These are phyloP conservation scores for Hypsizygus marmoreus DNA, from an alignment of 768 basidiomycete genomes.

Conservation along the genomic window DNA sequence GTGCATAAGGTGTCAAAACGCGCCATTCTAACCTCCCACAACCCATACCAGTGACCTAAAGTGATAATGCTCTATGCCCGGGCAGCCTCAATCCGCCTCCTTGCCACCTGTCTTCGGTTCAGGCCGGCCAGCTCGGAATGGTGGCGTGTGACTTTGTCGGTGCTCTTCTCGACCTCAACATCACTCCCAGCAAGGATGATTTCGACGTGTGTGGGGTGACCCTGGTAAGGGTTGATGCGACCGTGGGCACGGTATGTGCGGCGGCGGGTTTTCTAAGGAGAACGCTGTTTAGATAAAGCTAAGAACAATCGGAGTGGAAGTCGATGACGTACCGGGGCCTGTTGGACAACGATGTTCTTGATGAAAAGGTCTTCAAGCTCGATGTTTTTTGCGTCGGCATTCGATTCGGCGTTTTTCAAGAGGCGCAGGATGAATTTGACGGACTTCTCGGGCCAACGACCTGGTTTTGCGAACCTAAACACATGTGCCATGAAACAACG, in stretches of 20 bases:
- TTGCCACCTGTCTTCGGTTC: constrained; percentile 85
- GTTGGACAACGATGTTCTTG: constrained; percentile 97
- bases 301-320: neutral
- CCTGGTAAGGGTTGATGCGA: constrained; percentile 99
- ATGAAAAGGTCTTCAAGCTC: constrained; percentile 90
- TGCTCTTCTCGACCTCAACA: constrained; percentile 88
- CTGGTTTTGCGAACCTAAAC: too few species aligned
- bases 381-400: constrained; percentile 96
- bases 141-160: constrained; percentile 72
- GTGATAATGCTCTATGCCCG: constrained; percentile 44
- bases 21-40: constrained; percentile 14
- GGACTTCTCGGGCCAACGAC: constrained; percentile 99
- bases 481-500: too few species aligned
- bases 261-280: constrained; percentile 88
- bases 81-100: constrained; percentile 85
- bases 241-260: constrained; percentile 98
- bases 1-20: constrained; percentile 22
- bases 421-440: constrained; percentile 93
- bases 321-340: constrained; percentile 83
- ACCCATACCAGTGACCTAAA: neutral
- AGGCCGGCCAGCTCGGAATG: constrained; percentile 60
- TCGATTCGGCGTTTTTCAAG: constrained; percentile 98
- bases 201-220: constrained; percentile 96
- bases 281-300: constrained; percentile 8
- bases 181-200: constrained; percentile 83